phyloP scores from a whole-genome alignment of 202 grass and related monocot genomes.

The Saccharum hybrid region DNA sequence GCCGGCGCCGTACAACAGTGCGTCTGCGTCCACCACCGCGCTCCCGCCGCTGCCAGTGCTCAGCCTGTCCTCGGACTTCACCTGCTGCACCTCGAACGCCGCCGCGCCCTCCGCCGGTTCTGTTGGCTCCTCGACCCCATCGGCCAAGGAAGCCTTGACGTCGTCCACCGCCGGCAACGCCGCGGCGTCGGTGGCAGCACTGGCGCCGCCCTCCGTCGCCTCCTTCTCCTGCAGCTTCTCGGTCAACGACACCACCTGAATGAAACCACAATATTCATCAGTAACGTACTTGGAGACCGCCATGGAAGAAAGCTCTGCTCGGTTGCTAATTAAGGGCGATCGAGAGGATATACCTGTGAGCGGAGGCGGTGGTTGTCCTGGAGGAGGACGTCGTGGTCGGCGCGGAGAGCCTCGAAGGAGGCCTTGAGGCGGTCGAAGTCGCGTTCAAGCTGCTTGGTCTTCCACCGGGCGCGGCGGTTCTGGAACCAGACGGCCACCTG shows the following conservation, averaged over 20 bases:
- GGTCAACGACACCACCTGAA: slow-evolving; percentile 68
- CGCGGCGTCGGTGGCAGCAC: slow-evolving; percentile 5
- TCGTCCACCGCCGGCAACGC: slow-evolving; percentile 22
- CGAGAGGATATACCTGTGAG: slow-evolving; percentile 53
- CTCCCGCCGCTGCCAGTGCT: slow-evolving; percentile 86
- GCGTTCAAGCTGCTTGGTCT: slow-evolving; percentile 92
- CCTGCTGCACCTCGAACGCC: slow-evolving; percentile 46
- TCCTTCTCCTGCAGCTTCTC: slow-evolving; percentile 85
- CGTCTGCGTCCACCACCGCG: slow-evolving; percentile 70
- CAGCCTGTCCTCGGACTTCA: slow-evolving; percentile 87
- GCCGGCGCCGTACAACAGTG: slow-evolving; percentile 27
- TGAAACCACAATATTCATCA: slow-evolving; percentile 5
- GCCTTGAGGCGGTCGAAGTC: slow-evolving; percentile 92
- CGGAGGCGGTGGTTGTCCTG: slow-evolving; percentile 81
- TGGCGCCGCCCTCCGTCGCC: slow-evolving; percentile 31
- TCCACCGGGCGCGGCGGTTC: slow-evolving; percentile 97
- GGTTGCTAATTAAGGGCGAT: neutral
- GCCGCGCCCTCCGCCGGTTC: neutral
- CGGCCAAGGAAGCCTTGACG: slow-evolving; percentile 26
- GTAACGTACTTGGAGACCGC: neutral
- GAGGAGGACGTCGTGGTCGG: slow-evolving; percentile 72
- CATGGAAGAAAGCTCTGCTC: neutral
- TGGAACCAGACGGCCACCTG: slow-evolving; percentile 99
- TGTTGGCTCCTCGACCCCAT: slow-evolving; percentile 11
- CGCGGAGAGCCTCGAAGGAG: slow-evolving; percentile 79